Percentiles rank a stretch among this genome's conserved stretches.
Conservation (phyloP, 768 basidiomycete species). For the Kwoniella sp. region DNA sequence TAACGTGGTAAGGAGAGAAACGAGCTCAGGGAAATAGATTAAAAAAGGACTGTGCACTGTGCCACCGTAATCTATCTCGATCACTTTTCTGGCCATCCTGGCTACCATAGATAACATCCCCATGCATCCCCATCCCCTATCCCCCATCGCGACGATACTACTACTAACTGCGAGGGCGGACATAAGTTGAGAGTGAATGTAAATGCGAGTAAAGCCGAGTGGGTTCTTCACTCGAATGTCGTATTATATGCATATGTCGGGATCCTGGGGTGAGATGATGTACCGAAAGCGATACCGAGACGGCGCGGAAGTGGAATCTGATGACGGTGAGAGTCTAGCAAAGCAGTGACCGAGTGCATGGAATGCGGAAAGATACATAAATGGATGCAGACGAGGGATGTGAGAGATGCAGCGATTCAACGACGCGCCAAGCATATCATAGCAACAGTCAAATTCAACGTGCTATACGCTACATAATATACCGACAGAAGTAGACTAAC, state of each 20-base stretch:
- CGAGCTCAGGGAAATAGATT: neutral
- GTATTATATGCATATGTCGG: too few relatives aligned
- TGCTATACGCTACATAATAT: too few relatives aligned
- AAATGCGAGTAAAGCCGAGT: constrained; percentile 3
- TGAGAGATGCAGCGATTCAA: too few relatives aligned
- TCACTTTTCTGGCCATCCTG: neutral
- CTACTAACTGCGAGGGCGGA: too few relatives aligned
- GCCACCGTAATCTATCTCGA: constrained; percentile 1
- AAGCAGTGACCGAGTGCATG: neutral
- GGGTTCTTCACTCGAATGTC: neutral
- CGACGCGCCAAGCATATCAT: neutral
- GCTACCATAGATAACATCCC: too few relatives aligned
- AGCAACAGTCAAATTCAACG: too few relatives aligned
- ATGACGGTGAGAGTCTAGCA: neutral
- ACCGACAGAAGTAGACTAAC: constrained; percentile 3
- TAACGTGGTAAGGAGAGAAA: neutral
- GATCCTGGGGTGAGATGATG: too few relatives aligned
- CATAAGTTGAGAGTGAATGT: neutral
- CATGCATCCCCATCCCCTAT: too few relatives aligned
- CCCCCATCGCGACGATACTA: too few relatives aligned
- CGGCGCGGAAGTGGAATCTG: neutral
- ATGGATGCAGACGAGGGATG: too few relatives aligned
- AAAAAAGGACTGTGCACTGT: neutral
- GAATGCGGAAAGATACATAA: too few relatives aligned
- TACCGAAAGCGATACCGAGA: too few relatives aligned